A percentile compares a stretch with the other conserved stretches of the same genome.
phyloP scores from a whole-genome alignment of 306 rosid genomes.

The Hippophae gyantsensis region DNA sequence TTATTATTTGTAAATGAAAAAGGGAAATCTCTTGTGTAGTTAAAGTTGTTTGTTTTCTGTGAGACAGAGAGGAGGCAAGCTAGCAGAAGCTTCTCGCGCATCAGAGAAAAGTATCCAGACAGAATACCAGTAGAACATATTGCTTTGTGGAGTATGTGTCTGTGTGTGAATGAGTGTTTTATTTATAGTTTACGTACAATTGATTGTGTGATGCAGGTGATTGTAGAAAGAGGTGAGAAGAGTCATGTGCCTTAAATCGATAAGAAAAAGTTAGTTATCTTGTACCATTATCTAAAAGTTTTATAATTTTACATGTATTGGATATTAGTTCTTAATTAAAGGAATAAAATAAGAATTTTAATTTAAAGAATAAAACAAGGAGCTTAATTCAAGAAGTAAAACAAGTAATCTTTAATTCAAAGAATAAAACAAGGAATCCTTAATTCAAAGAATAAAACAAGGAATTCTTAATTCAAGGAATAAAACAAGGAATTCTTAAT shows the following conservation, averaged over 20 bases:
- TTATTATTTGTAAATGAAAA: too few relatives aligned
- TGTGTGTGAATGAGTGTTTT: not conserved
- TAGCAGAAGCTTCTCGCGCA: constrained; percentile 57
- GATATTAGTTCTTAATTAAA: too few relatives aligned
- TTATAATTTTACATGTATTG: not conserved
- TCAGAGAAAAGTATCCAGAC: constrained; percentile 59
- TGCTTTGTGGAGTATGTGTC: constrained; percentile 3
- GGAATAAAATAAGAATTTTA: too few relatives aligned
- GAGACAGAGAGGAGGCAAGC: constrained; percentile 52
- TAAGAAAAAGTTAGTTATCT: constrained; percentile 45
- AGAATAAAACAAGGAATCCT: too few relatives aligned
- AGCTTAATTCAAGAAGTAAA: too few relatives aligned
- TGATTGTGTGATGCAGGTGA: constrained; percentile 33
- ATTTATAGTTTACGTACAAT: constrained; percentile 2
- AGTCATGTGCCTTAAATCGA: constrained; percentile 56
- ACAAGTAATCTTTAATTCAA: too few relatives aligned
- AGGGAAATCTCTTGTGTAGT: too few relatives aligned
- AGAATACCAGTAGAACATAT: constrained; percentile 64
- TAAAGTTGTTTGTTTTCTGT: not conserved
- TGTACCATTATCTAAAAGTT: not conserved
- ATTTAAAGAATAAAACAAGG: too few relatives aligned
- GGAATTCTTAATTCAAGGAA: too few relatives aligned
- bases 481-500: too few relatives aligned
- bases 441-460: too few relatives aligned
- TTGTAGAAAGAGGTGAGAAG: constrained; percentile 64